A percentile compares a stretch with the other conserved stretches of the same genome.
Evolutionary conservation across 1,284 basidiomycete species (phyloP).

Genomic region (Chalciporus sp.): DNA sequence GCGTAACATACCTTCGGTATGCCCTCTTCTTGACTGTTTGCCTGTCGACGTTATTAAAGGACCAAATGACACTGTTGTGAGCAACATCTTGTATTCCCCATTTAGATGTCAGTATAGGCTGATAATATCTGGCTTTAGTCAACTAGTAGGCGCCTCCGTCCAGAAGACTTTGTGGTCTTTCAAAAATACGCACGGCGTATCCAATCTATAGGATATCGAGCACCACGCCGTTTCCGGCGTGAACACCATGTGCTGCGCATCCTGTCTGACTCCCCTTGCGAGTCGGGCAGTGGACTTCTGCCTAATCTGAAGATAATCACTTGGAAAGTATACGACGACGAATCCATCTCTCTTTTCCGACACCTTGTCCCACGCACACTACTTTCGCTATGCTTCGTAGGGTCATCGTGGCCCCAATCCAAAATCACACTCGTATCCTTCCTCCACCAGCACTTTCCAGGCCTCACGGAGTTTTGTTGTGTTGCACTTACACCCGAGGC

Average conservation of each 20-base stretch:
- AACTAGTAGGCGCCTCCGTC: not conserved
- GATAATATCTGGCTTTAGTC: not conserved
- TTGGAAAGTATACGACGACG: conserved; percentile 1
- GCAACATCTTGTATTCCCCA: not conserved
- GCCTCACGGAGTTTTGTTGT: conserved; percentile 1
- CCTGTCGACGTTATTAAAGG: too few relatives aligned
- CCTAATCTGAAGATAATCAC: not conserved
- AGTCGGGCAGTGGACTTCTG: not conserved
- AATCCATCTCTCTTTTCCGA: conserved; percentile 3
- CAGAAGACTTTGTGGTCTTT: conserved; percentile 2
- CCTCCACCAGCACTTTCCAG: not conserved
- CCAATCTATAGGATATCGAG: not conserved
- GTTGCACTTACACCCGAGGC: not conserved
- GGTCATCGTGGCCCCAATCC: not conserved
- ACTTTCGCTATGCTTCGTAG: not conserved
- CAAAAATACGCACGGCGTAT: conserved; percentile 5
- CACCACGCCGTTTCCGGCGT: not conserved
- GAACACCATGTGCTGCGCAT: not conserved
- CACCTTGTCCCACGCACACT: conserved; percentile 3
- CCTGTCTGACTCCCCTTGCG: conserved; percentile 1
- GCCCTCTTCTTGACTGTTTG: too few relatives aligned
- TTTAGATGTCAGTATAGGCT: not conserved
- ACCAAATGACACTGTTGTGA: not conserved
- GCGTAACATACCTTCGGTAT: too few relatives aligned
- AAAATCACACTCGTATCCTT: conserved; percentile 6